Conservation (phyloP, 148 eudicot genomes). For the Persicaria maculosa region DNA sequence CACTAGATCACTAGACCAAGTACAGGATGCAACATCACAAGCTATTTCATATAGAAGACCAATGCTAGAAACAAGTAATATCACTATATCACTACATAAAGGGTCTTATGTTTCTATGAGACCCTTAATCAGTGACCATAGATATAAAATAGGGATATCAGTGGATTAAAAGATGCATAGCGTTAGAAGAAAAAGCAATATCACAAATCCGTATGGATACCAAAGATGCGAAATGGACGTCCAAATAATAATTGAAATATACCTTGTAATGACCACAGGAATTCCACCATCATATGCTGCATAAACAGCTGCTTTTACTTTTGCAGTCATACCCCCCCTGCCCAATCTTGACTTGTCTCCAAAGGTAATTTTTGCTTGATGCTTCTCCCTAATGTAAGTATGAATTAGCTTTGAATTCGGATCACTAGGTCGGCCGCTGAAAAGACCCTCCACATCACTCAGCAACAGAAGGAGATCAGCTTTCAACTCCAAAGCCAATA, state of each 20-base stretch:
- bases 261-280: conserved; percentile 98
- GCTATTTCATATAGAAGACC: not conserved
- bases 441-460: conserved; percentile 98
- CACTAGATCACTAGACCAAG: not conserved
- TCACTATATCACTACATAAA: not conserved
- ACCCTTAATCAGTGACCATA: not conserved
- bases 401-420: conserved; percentile 68
- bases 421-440: conserved; percentile 91
- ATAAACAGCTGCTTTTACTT: conserved; percentile 93
- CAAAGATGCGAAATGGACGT: not conserved
- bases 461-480: conserved; percentile 90
- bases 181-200: not conserved
- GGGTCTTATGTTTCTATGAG: not conserved
- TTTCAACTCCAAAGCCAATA: conserved; percentile 84
- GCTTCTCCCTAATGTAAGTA: conserved; percentile 74
- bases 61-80: not conserved
- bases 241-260: conserved; percentile 12
- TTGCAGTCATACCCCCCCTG: conserved; percentile 98
- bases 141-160: not conserved
- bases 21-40: not conserved
- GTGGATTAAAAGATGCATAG: not conserved
- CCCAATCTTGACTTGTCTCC: conserved; percentile 97
- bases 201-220: not conserved
- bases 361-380: conserved; percentile 72
- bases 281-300: conserved; percentile 79